phyloP scores from a whole-genome alignment of 108 stramenopile genomes.

The Nitzschia palea region DNA sequence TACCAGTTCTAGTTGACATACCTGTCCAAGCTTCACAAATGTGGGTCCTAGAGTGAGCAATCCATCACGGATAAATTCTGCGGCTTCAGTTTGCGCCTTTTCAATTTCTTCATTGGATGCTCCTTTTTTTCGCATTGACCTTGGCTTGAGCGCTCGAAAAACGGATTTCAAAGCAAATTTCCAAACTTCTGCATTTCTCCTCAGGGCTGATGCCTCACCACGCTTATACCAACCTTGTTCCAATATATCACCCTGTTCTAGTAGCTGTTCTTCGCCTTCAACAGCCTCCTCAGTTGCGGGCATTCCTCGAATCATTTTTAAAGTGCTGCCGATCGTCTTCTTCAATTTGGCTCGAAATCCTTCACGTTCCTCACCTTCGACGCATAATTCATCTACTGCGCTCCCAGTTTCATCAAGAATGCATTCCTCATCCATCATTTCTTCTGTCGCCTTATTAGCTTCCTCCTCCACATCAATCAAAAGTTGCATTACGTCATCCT shows the following conservation, averaged over 20 bases:
- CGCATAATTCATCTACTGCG: constrained; percentile 63
- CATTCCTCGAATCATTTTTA: constrained; percentile 50
- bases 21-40: constrained; percentile 91
- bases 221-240: constrained; percentile 81
- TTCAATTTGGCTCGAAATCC: constrained; percentile 59
- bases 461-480: constrained; percentile 50
- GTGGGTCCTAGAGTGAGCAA: constrained; percentile 90
- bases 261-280: constrained; percentile 18
- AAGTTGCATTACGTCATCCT: constrained; percentile 18
- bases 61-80: constrained; percentile 84
- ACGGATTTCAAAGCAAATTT: constrained; percentile 82
- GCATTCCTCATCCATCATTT: constrained; percentile 72
- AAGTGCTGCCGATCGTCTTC: constrained; percentile 46
- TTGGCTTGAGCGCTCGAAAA: constrained; percentile 71
- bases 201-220: constrained; percentile 56
- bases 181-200: constrained; percentile 88
- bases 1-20: constrained; percentile 32
- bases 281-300: constrained; percentile 30
- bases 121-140: constrained; percentile 70
- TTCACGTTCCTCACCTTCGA: constrained; percentile 54
- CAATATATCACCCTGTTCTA: constrained; percentile 67
- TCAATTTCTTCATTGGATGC: constrained; percentile 66
- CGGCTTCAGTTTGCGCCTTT: constrained; percentile 68
- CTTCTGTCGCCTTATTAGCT: constrained; percentile 52
- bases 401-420: constrained; percentile 56